A percentile compares a stretch with the other conserved stretches of the same genome.
phyloP scores from a whole-genome alignment of 345 rosid genomes.

The Corymbia maculata region DNA sequence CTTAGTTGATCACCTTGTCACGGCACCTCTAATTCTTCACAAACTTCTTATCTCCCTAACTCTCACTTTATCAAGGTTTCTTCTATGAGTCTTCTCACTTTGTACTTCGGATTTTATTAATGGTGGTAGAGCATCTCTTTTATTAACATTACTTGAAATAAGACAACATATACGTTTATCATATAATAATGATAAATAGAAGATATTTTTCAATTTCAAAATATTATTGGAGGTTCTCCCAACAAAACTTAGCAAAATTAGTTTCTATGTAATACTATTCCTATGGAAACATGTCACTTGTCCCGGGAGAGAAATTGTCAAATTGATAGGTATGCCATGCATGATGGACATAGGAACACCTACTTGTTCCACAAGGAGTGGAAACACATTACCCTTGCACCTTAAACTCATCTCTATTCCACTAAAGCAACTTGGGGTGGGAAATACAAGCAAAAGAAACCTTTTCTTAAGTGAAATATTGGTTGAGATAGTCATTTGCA shows the following conservation, averaged over 20 bases:
- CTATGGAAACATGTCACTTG: not conserved
- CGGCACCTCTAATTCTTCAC: not conserved
- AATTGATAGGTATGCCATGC: not conserved
- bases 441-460: not conserved
- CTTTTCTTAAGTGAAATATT: not conserved
- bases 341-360: not conserved
- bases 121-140: not conserved
- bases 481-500: not conserved
- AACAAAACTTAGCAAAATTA: not conserved
- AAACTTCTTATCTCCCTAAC: not conserved
- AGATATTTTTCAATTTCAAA: not conserved
- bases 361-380: not conserved
- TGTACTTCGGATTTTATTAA: not conserved
- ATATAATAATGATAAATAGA: too few relatives aligned
- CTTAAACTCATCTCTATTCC: not conserved
- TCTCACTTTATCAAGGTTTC: not conserved
- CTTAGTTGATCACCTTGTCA: not conserved
- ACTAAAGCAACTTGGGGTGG: not conserved
- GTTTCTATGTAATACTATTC: not conserved
- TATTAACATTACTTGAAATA: not conserved
- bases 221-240: not conserved
- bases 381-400: not conserved
- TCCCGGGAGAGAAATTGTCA: not conserved
- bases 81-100: not conserved
- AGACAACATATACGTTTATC: not conserved